phyloP scores from a whole-genome alignment of 805 yeast genomes.

The Huiozyma naganishii region DNA sequence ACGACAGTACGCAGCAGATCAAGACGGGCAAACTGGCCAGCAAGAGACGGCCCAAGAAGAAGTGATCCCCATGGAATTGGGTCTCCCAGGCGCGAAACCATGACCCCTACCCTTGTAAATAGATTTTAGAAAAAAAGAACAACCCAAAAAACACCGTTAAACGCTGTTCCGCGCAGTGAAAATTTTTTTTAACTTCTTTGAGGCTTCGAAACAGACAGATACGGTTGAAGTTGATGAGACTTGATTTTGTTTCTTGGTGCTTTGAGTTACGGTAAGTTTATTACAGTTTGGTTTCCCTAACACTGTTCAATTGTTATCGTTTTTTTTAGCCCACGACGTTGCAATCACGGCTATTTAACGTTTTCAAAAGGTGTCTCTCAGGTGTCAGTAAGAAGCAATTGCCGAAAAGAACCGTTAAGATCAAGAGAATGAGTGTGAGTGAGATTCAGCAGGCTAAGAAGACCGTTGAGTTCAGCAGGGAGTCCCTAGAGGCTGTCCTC shows the following conservation, averaged over 20 bases:
- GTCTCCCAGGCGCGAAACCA: too few relatives aligned
- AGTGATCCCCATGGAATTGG: not conserved
- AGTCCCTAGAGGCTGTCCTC: constrained; percentile 76
- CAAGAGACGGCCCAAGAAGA: constrained; percentile 22
- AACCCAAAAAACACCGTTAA: not conserved
- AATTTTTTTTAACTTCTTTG: not conserved
- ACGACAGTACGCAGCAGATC: constrained; percentile 22
- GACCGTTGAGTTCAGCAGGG: constrained; percentile 56
- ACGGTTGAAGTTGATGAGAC: too few relatives aligned
- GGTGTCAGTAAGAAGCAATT: constrained; percentile 5
- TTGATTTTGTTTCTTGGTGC: too few relatives aligned
- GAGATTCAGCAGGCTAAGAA: constrained; percentile 24
- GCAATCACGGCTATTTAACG: too few relatives aligned
- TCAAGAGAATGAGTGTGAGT: constrained; percentile 25
- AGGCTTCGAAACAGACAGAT: too few relatives aligned
- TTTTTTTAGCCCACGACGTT: too few relatives aligned
- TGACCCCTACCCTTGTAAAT: too few relatives aligned
- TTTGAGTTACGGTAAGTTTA: too few relatives aligned
- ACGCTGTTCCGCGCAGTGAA: not conserved
- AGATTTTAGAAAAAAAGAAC: not conserved
- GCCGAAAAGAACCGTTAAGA: constrained; percentile 18
- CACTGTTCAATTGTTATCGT: too few relatives aligned
- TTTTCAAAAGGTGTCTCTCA: constrained; percentile 7
- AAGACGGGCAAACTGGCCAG: constrained; percentile 25
- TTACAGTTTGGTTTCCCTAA: too few relatives aligned